A percentile compares a stretch with the other conserved stretches of the same genome.
phyloP scores from a whole-genome alignment of 1,284 basidiomycete genomes.

The Meira nashicola region DNA sequence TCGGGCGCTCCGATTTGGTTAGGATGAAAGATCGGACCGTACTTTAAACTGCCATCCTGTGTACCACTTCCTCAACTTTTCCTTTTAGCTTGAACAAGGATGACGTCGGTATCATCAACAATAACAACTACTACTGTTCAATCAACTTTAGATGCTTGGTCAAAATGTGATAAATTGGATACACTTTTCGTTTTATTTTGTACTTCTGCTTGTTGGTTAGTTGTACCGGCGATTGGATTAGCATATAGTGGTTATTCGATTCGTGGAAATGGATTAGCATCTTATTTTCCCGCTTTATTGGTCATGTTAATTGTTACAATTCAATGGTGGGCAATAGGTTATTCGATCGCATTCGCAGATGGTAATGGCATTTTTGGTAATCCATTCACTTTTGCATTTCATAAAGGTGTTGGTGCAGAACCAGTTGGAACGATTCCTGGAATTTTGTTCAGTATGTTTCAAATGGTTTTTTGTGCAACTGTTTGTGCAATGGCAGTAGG shows the following conservation, averaged over 20 bases:
- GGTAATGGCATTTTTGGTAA: slow-evolving; percentile 60
- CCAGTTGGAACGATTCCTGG: slow-evolving; percentile 59
- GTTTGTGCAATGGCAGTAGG: slow-evolving; percentile 59
- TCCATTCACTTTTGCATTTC: slow-evolving; percentile 70
- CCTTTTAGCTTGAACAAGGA: too few relatives aligned
- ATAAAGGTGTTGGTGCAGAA: slow-evolving; percentile 63
- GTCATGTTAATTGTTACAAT: slow-evolving; percentile 1
- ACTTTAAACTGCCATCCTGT: too few relatives aligned
- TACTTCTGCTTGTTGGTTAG: slow-evolving; percentile 1
- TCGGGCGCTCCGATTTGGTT: too few relatives aligned
- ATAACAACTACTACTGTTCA: background rate
- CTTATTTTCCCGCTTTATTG: slow-evolving; percentile 1
- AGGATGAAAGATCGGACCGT: too few relatives aligned
- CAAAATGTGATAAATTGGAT: slow-evolving; percentile 4
- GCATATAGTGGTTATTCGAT: slow-evolving; percentile 5
- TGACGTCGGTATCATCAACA: background rate
- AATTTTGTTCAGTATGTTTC: slow-evolving; percentile 55
- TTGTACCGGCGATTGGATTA: slow-evolving; percentile 5
- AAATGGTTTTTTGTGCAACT: slow-evolving; percentile 55
- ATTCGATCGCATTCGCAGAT: slow-evolving; percentile 48
- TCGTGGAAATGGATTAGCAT: background rate
- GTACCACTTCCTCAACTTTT: too few relatives aligned
- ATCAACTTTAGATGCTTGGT: slow-evolving; percentile 1
- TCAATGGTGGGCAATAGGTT: slow-evolving; percentile 38
- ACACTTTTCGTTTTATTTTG: slow-evolving; percentile 4